Conservation (phyloP, 805 yeast genomes). For the Cyberlindnera xishuangbannaensis region DNA sequence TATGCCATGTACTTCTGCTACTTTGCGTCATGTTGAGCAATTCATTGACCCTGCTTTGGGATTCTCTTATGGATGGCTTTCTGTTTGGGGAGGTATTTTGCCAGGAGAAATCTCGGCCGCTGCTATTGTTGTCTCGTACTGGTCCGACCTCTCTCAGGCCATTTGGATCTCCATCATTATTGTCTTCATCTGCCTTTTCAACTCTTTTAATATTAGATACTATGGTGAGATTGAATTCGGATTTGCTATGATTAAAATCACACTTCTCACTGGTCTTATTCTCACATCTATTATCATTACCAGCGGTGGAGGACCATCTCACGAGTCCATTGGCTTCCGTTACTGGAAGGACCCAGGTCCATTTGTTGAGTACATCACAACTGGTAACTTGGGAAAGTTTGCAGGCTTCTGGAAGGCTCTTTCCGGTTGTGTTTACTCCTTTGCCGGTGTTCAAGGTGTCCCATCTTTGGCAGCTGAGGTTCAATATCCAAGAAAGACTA, state of each 20-base stretch:
- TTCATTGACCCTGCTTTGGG: slow-evolving; percentile 39
- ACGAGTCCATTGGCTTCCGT: slow-evolving; percentile 30
- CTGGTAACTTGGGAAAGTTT: slow-evolving; percentile 46
- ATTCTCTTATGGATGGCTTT: slow-evolving; percentile 40
- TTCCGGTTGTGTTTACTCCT: slow-evolving; percentile 49
- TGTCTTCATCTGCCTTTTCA: slow-evolving; percentile 29
- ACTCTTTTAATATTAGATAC: slow-evolving; percentile 32
- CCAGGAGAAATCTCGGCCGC: slow-evolving; percentile 43
- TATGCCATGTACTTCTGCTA: slow-evolving; percentile 33
- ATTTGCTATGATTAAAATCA: slow-evolving; percentile 37
- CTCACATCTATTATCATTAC: slow-evolving; percentile 40
- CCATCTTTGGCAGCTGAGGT: slow-evolving; percentile 50
- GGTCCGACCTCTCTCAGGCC: slow-evolving; percentile 39
- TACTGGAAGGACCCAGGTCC: slow-evolving; percentile 32
- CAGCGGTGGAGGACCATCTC: slow-evolving; percentile 38
- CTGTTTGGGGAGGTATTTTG: slow-evolving; percentile 35
- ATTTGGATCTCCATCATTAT: slow-evolving; percentile 38
- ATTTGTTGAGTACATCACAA: slow-evolving; percentile 24
- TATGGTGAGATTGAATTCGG: slow-evolving; percentile 47
- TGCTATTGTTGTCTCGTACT: slow-evolving; percentile 37
- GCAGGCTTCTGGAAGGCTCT: slow-evolving; percentile 54
- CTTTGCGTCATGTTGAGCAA: slow-evolving; percentile 31
- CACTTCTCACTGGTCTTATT: slow-evolving; percentile 40
- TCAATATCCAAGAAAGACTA: slow-evolving; percentile 45
- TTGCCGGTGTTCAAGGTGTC: slow-evolving; percentile 51